Evolutionary conservation across 768 basidiomycete genomes (phyloP), one percentile per base, ranked within the genome.

Genomic region (Naganishia friedmannii): DNA sequence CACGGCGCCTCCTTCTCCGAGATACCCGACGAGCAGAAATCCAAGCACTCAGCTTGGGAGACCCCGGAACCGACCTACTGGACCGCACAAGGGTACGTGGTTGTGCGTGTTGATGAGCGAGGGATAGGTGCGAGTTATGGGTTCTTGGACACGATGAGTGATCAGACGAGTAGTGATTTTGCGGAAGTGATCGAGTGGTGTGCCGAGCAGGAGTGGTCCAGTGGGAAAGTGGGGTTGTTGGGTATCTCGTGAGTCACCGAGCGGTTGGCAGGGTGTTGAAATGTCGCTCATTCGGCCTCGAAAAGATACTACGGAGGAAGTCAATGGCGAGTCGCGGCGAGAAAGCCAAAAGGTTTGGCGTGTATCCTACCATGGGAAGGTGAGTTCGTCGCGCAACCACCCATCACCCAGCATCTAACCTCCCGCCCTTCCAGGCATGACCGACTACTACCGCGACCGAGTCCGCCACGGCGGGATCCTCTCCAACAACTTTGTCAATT

Each of bases 151-250:
- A 74, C 73, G n/a, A 73, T 76, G 74, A 57, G 56, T 17, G 72
- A 72, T 53, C 63, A 70, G 28, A 78, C 76, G 5, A 70, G 70
- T 39, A 67, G 70, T 66, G 77, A 78, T 65, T 77, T 77, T 31
- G 77, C 77, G 23, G 73, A 74, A 53, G 72, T 72, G 31, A 70
- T 78, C 66, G 77, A 78, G 66, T 78, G 77, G 77, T 76, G 75
- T 0, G 73, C 76, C 9, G 74, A 73, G 26, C 77, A 78, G 60
- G 28, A 51, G 2, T 78, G 76, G 75, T 74, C 66, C 8, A 75
- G 28, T 17, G 77, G 77, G 34, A 78, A 73, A 66, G 67, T 78
- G 31, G 77, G 77, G 2, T 63, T 78, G 32, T 67, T 75, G 45
- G 77, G 77, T 0, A 74, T 78, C 42, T 77, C 76, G 73, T 73